Evolutionary conservation across 371 early-diverging fungal genomes (phyloP).

Genomic region (Actinomortierella wolfii): DNA sequence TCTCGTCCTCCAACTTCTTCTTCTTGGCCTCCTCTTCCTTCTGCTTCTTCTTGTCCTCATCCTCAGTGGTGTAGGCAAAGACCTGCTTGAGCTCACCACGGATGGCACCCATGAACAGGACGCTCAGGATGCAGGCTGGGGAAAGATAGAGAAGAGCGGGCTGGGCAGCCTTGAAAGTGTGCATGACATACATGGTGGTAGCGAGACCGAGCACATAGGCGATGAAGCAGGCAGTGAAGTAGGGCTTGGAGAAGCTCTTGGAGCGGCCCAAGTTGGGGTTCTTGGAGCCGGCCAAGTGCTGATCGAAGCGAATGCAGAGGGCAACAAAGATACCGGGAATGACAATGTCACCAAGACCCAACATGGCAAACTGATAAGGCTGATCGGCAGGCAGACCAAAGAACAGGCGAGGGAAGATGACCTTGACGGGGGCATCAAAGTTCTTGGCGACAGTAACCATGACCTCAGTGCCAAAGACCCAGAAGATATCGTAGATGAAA

Average conservation of each 20-base stretch:
- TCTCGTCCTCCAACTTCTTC: slow-evolving; percentile 28
- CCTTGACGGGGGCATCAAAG: slow-evolving; percentile 97
- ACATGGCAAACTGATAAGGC: slow-evolving; percentile 80
- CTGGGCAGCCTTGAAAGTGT: slow-evolving; percentile 96
- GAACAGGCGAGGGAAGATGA: slow-evolving; percentile 87
- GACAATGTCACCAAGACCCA: slow-evolving; percentile 98
- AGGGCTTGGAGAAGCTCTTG: slow-evolving; percentile 80
- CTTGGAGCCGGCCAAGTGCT: slow-evolving; percentile 53
- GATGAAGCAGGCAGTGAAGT: slow-evolving; percentile 81
- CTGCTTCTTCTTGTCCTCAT: slow-evolving; percentile 52
- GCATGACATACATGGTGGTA: slow-evolving; percentile 93
- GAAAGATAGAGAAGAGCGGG: slow-evolving; percentile 96
- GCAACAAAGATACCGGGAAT: slow-evolving; percentile 97
- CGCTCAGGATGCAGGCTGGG: slow-evolving; percentile 93
- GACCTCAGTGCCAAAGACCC: slow-evolving; percentile 99
- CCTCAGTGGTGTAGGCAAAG: slow-evolving; percentile 78
- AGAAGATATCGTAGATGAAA: slow-evolving; percentile 97
- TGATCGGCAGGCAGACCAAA: slow-evolving; percentile 53
- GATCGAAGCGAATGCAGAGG: slow-evolving; percentile 89
- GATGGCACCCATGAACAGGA: slow-evolving; percentile 73
- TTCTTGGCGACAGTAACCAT: slow-evolving; percentile 98
- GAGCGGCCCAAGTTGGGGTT: slow-evolving; percentile 53
- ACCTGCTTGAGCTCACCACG: slow-evolving; percentile 87
- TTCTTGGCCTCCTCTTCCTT: slow-evolving; percentile 48
- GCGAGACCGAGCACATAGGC: slow-evolving; percentile 87